Evolutionary conservation across 1,284 basidiomycete species (phyloP).

Genomic region (Psilocybe mexicana): DNA sequence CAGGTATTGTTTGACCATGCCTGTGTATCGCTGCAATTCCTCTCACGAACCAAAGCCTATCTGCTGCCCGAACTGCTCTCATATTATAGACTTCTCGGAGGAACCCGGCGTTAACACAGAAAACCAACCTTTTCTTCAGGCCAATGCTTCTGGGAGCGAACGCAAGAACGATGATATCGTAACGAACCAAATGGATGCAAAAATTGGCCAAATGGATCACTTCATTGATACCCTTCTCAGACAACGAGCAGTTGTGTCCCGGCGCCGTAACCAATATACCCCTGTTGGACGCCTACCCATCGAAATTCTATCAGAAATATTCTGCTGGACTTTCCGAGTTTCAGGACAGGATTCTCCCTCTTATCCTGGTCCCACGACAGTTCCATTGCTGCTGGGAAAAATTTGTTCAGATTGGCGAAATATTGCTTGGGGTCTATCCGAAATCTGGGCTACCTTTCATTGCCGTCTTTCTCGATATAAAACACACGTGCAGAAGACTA

Average conservation of each 20-base stretch:
- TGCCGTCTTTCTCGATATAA: conserved; percentile 6
- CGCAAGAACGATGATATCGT: not conserved
- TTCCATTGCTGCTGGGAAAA: conserved; percentile 10
- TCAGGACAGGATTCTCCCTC: not conserved
- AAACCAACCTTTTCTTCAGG: not conserved
- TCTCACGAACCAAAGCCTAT: not conserved
- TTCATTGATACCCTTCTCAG: not conserved
- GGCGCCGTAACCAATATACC: conserved; percentile 1
- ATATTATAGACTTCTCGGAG: not conserved
- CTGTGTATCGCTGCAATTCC: not conserved
- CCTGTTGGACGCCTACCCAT: conserved; percentile 5
- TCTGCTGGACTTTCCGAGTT: not conserved
- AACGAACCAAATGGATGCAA: not conserved
- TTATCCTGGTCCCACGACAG: not conserved
- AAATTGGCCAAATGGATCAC: not conserved
- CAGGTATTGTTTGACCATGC: not conserved
- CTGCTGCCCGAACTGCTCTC: conserved; percentile 2
- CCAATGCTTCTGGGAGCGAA: not conserved
- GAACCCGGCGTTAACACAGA: not conserved
- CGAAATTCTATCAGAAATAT: conserved; percentile 8
- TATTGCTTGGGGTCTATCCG: conserved; percentile 12
- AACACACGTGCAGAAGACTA: not conserved
- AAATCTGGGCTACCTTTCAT: conserved; percentile 12
- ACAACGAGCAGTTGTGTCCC: not conserved
- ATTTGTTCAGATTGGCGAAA: conserved; percentile 11